phyloP scores from a whole-genome alignment of 208 protist genomes.

The Borovskyia barvae region DNA sequence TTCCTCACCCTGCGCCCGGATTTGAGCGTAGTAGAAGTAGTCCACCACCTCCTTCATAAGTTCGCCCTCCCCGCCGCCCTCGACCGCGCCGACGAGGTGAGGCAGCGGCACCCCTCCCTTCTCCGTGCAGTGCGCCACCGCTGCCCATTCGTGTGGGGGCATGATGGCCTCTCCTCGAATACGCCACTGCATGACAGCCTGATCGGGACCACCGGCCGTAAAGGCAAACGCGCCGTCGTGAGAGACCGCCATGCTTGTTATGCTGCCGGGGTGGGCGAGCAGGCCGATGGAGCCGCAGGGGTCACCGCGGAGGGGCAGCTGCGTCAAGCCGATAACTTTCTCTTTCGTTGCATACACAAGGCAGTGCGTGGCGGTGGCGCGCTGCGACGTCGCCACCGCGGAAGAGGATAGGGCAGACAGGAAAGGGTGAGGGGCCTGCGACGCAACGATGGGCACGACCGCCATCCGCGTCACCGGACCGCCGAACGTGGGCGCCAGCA shows the following conservation, averaged over 20 bases:
- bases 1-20: conserved; percentile 93
- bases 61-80: conserved; percentile 86
- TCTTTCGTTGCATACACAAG: conserved; percentile 88
- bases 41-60: conserved; percentile 94
- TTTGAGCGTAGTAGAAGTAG: conserved; percentile 97
- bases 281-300: conserved; percentile 89
- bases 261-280: conserved; percentile 91
- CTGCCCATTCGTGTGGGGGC: conserved; percentile 8
- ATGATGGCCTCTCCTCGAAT: conserved; percentile 63
- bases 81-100: conserved; percentile 86
- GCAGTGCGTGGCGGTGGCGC: conserved; percentile 28
- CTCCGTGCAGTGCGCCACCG: conserved; percentile 16
- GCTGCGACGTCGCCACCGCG: not conserved
- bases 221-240: conserved; percentile 87
- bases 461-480: conserved; percentile 81
- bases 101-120: conserved; percentile 69
- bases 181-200: conserved; percentile 89
- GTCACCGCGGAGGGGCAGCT: conserved; percentile 91
- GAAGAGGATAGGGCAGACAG: not conserved
- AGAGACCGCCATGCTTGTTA: conserved; percentile 68
- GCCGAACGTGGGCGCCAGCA: conserved; percentile 91
- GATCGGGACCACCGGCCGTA: conserved; percentile 90
- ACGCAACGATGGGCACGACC: conserved; percentile 16
- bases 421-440: not conserved
- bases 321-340: conserved; percentile 91